A percentile compares a stretch with the other conserved stretches of the same genome.
Conservation (phyloP, 306 rosid species). For the Crotalaria pallida region DNA sequence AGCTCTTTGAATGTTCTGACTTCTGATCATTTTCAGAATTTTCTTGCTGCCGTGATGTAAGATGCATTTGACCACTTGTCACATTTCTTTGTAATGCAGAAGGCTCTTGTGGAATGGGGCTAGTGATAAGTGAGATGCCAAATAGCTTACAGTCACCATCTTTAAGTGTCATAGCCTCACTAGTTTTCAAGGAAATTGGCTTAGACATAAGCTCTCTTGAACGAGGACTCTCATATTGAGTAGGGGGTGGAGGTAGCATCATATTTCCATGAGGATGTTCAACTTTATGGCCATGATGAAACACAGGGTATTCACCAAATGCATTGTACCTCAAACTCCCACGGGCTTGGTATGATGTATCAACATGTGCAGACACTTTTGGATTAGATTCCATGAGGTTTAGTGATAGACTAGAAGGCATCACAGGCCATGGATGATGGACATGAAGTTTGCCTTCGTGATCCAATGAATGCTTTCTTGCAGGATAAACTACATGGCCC, state of each 20-base stretch:
- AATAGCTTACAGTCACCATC: slow-evolving; percentile 80
- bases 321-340: slow-evolving; percentile 45
- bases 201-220: slow-evolving; percentile 41
- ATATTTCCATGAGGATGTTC: slow-evolving; percentile 58
- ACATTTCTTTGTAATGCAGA: slow-evolving; percentile 25
- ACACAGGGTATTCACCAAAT: slow-evolving; percentile 38
- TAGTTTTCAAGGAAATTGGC: slow-evolving; percentile 25
- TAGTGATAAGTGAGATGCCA: slow-evolving; percentile 58
- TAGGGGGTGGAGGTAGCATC: slow-evolving; percentile 60
- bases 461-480: slow-evolving; percentile 39
- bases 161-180: slow-evolving; percentile 45
- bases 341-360: slow-evolving; percentile 46
- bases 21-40: slow-evolving; percentile 38
- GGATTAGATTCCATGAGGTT: slow-evolving; percentile 47
- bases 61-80: slow-evolving; percentile 22
- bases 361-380: slow-evolving; percentile 42
- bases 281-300: slow-evolving; percentile 45
- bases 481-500: slow-evolving; percentile 31
- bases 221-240: slow-evolving; percentile 40
- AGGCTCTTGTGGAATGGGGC: slow-evolving; percentile 33
- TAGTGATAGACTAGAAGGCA: slow-evolving; percentile 50
- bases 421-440: slow-evolving; percentile 50
- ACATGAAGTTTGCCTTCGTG: slow-evolving; percentile 59
- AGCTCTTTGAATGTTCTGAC: slow-evolving; percentile 48
- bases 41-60: slow-evolving; percentile 20